These are phyloP conservation scores for Sporothrix mexicana DNA, from an alignment of 2,329 filamentous ascomycete genomes.

Conservation along the genomic window DNA sequence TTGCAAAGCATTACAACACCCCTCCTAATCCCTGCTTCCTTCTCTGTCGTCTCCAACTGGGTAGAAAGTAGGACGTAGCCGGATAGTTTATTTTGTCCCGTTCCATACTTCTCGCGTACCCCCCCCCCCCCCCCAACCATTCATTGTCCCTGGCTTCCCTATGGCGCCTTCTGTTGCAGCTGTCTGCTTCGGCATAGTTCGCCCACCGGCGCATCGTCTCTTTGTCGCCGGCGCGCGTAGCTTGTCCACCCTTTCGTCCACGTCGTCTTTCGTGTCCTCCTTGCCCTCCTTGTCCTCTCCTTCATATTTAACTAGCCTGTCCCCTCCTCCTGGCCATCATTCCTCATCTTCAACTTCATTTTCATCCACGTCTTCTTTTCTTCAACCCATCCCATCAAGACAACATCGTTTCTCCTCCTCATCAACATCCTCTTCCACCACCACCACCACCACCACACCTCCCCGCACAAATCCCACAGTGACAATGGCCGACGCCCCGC, in stretches of 20 bases:
- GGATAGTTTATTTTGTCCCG: background rate
- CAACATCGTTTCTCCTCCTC: background rate
- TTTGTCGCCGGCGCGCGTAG: constrained; percentile 4
- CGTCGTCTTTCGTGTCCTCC: background rate
- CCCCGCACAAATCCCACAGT: background rate
- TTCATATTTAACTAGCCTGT: constrained; percentile 13
- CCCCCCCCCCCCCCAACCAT: background rate
- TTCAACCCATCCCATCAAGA: background rate
- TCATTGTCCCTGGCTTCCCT: background rate
- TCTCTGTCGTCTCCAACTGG: background rate
- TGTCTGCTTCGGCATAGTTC: constrained; percentile 18
- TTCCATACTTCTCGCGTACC: background rate
- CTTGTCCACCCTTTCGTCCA: background rate
- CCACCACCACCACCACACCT: background rate
- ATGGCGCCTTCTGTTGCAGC: constrained; percentile 1
- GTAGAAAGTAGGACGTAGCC: background rate
- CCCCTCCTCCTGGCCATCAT: background rate
- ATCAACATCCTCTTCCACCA: background rate
- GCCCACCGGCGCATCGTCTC: constrained; percentile 13
- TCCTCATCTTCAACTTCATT: background rate
- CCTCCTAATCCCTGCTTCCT: background rate
- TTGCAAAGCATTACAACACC: background rate
- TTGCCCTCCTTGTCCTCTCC: background rate
- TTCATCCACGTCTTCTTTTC: background rate
- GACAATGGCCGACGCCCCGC: constrained; percentile 46